Base-by-base conservation (phyloP, 768 basidiomycete genomes). In the Lentinula boryana region DNA sequence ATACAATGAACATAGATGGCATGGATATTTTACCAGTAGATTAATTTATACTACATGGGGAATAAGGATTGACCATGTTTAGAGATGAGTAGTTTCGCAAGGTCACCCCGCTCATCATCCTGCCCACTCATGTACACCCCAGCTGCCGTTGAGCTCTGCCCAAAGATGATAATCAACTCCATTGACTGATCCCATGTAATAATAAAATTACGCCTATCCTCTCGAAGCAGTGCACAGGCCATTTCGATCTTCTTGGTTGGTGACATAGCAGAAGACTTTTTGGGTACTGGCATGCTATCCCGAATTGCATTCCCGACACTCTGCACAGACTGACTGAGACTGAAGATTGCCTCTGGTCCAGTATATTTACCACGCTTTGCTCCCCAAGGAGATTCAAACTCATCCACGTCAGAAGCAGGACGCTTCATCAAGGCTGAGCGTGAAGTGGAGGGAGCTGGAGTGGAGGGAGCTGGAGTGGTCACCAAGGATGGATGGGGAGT, bases 381-480 rank as follows among this genome's bases (percentile, higher is more conserved):
- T 12, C 44, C 16, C 44, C 44, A 46, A 16, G 44, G 44, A 13
- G 44, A 13, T n/a, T 12, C 12, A 46, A n/a, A 13, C 9, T 46
- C 44, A n/a, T 13, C 44, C 16, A 21, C 3, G 2, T 46, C 44
- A 46, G 44, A 21, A 7, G 16, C 9, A 16, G 65, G 10, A 15
- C 44, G 59, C 58, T 48, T 68, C 65, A 23, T 23, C 23, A 23
- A 23, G 23, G 23, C 23, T 23, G 23, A 23, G 23, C 23, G 23
- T 23, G 23, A 23, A 23, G 23, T 23, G 23, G 23, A 23, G 23
- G 23, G 2, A 23, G 23, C 23, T 23, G 2, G 23, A 23, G 23
- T 23, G 23, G 23, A 23, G 23, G 23, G 23, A 23, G 23, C 23
- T 23, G 23, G 23, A 23, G 23, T 23, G 23, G 23, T 23, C 23